phyloP scores from a whole-genome alignment of 2,329 filamentous ascomycete genomes.

The Coniochaeta hoffmannii region DNA sequence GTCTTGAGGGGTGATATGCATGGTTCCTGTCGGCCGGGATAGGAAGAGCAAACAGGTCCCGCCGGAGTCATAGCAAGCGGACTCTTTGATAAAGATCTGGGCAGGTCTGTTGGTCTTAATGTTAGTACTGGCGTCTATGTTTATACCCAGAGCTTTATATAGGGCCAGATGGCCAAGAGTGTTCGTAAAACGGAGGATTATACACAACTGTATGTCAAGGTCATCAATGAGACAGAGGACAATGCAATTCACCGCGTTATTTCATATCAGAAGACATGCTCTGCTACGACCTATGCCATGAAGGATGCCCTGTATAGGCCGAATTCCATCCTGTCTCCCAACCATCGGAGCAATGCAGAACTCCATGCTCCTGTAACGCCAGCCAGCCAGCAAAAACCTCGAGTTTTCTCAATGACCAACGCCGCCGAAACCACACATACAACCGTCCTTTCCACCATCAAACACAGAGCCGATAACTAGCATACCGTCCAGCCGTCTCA shows the following conservation, averaged over 20 bases:
- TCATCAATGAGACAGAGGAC: neutral
- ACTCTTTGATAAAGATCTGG: neutral
- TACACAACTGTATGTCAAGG: neutral
- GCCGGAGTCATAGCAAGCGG: neutral
- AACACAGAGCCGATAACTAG: constrained; percentile 76
- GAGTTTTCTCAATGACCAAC: neutral
- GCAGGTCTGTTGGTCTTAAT: neutral
- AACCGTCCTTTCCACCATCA: constrained; percentile 23
- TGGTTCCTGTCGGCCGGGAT: neutral
- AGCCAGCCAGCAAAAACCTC: neutral
- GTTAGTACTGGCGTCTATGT: neutral
- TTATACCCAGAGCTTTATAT: neutral
- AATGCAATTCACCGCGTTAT: neutral
- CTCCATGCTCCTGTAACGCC: neutral
- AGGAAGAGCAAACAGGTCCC: neutral
- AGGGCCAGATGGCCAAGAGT: neutral
- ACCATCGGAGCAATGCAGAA: neutral
- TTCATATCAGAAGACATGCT: neutral
- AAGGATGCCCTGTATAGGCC: neutral
- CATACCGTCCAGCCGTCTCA: constrained; percentile 93
- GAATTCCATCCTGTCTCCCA: neutral
- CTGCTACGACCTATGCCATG: neutral
- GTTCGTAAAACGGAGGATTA: no score
- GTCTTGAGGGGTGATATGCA: neutral
- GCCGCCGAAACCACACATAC: constrained; percentile 3